Evolutionary conservation across 2,329 filamentous ascomycete genomes (phyloP), one percentile per base, ranked within the genome.

Genomic region (Blumeriella jaapii): DNA sequence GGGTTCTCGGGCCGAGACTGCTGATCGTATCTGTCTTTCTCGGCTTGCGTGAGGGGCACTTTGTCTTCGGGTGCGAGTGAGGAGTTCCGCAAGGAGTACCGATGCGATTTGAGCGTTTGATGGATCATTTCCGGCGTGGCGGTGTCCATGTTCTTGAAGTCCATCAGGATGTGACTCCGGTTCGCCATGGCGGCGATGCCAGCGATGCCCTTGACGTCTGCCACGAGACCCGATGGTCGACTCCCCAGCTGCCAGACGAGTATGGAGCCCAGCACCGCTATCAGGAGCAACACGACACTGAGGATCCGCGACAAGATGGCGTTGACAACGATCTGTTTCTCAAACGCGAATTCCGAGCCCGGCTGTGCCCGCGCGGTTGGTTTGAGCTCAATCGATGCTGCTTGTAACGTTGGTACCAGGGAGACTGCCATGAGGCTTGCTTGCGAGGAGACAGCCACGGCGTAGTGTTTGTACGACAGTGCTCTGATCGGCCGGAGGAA

Each of bases 141-240:
- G 1, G 73, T 71, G 51, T 85, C 80, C 59, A 82, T 71, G 38
- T 76, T 76, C 43, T 74, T 74, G 51, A 85, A 84, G 51, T 85
- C 80, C 57, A 74, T 75, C 44, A 84, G 60, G 52, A 84, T 81
- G 46, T 84, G 79, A 44, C 70, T 75, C 41, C 73, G 71, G 2
- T 81, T 79, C 7, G 80, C 79, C 78, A 85, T 83, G 37, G 78
- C 74, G 5, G 80, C 80, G 23, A 84, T 65, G 2, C 80, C 80
- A 2, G 79, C 78, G 33, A 85, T 82, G 5, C 80, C 80, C 46
- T 74, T 75, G 5, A 82, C 78, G 51, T 84, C 76, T 5, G 71
- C 71, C 3, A 74, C 56, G 11, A 85, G 61, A 0, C 80, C 80
- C 3, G 76, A 80, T 24, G 70, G 73, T 14, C 80, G 64, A 11